Evolutionary conservation across 805 yeast genomes (phyloP), one percentile per base, ranked within the genome.

Genomic region (Wilhelminamyces savonicus): DNA sequence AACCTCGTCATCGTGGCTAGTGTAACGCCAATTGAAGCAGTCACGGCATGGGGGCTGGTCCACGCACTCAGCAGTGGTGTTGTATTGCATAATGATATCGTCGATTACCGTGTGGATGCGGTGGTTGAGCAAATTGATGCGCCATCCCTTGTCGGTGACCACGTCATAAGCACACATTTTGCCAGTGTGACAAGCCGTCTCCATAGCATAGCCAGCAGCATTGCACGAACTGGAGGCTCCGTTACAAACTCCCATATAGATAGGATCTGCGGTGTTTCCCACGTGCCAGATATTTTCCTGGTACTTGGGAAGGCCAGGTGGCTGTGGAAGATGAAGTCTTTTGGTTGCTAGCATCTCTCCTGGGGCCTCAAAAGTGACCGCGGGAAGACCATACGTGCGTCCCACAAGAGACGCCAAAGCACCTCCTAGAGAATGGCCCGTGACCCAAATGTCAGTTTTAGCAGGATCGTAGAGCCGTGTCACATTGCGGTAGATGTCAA

Each of bases 181-280:
- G 0, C 97, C 98, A 0, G 95, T 73, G 53, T 92, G 98, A 52
- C 98, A 92, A 26, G 79, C 80, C 0, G 96, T 80, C 48, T 92
- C 98, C 95, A 92, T 80, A 8, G 97, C 98, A 54, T 86, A 92
- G 0, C 98, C 98, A 1, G 84, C 96, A 7, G 85, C 68, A 36
- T 90, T 78, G 55, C 98, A 92, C 2, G 88, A 58, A 0, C 94
- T 80, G 4, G 90, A 76, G 1, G 92, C 94, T 7, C 98, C 98
- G 48, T 83, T 87, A 53, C 98, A 92, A 7, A 86, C 88, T 0
- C 98, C 98, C 90, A 88, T 82, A 48, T 69, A 92, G 2, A 92
- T 84, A 2, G 98, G 98, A 52, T 92, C 98, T 0, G 96, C 97
- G 2, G 92, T 92, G 52, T 92, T 90, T 3, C 98, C 98, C 50